Conservation (phyloP, 495 filamentous ascomycete species). For the Penicillium ucsense region DNA sequence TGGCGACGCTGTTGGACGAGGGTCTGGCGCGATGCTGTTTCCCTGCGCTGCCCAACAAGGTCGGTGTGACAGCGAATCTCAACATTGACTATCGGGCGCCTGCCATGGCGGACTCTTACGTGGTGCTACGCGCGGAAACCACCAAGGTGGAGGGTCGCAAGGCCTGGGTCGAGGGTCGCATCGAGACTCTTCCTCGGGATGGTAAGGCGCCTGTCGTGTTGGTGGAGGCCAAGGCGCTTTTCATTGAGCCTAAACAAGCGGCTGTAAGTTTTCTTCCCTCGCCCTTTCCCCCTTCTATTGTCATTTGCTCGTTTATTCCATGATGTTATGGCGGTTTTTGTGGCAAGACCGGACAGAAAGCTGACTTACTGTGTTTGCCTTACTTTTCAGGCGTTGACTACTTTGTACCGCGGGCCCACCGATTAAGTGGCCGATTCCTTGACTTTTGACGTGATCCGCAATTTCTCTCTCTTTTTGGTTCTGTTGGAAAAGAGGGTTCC, state of each 20-base stretch:
- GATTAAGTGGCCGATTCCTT: constrained; percentile 9
- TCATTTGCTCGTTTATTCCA: background rate
- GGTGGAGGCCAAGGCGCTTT: constrained; percentile 74
- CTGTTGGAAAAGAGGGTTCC: constrained; percentile 4
- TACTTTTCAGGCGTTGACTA: constrained; percentile 17
- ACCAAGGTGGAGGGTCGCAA: constrained; percentile 88
- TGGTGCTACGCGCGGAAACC: constrained; percentile 73
- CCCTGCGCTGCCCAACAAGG: constrained; percentile 74
- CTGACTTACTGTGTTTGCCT: constrained; percentile 4
- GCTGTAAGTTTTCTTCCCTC: constrained; percentile 40
- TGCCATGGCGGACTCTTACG: constrained; percentile 62
- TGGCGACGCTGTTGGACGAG: constrained; percentile 90
- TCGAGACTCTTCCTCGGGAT: constrained; percentile 67
- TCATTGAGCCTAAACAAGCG: constrained; percentile 80
- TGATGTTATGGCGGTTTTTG: background rate
- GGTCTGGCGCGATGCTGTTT: constrained; percentile 87
- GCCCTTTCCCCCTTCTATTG: background rate
- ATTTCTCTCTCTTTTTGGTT: too few species aligned
- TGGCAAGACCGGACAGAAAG: background rate
- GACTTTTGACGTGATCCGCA: constrained; percentile 1
- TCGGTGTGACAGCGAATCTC: constrained; percentile 85
- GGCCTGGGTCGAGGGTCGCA: constrained; percentile 87
- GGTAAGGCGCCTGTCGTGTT: constrained; percentile 55
- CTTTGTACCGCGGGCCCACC: constrained; percentile 20
- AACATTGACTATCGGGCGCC: constrained; percentile 84